A percentile compares a stretch with the other conserved stretches of the same genome.
These are phyloP conservation scores for Crepidotus variabilis DNA, from an alignment of 768 basidiomycete species.

Conservation along the genomic window DNA sequence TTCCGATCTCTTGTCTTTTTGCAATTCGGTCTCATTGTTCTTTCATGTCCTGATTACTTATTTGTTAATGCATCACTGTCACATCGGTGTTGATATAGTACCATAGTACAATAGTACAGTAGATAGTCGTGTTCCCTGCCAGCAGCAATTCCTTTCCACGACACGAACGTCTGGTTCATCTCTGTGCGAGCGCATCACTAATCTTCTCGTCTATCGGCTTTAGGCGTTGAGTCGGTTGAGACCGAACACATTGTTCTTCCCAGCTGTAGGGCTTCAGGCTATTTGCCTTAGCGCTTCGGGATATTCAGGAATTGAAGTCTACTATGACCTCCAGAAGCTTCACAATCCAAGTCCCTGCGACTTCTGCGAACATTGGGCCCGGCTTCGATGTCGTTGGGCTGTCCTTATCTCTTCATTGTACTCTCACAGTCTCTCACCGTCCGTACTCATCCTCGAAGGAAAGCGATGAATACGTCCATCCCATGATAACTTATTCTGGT, in stretches of 20 bases:
- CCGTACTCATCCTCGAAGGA: conserved; percentile 24
- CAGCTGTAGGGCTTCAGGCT: not conserved
- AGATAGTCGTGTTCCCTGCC: conserved; percentile 4
- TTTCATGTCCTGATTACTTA: conserved; percentile 8
- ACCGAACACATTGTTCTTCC: too few species aligned
- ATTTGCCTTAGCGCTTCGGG: too few species aligned
- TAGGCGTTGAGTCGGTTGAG: too few species aligned
- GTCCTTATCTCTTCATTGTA: conserved; percentile 83
- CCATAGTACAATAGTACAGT: conserved; percentile 5
- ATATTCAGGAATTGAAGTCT: not conserved
- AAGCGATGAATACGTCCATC: conserved; percentile 38
- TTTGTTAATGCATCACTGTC: not conserved
- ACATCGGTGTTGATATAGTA: conserved; percentile 7
- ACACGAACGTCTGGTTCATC: too few species aligned
- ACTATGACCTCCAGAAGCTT: conserved; percentile 34
- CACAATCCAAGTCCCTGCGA: conserved; percentile 88
- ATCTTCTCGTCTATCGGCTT: too few species aligned
- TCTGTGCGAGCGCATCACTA: too few species aligned
- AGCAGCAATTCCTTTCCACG: not conserved
- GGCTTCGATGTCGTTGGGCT: conserved; percentile 99
- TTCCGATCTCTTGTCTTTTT: not conserved
- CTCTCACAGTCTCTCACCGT: conserved; percentile 54
- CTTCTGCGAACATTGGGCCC: conserved; percentile 97
- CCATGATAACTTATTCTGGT: conserved; percentile 75
- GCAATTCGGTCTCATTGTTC: not conserved